These are phyloP conservation scores for Sphenostylis stenocarpa DNA, from an alignment of 306 rosid species.

Conservation along the genomic window DNA sequence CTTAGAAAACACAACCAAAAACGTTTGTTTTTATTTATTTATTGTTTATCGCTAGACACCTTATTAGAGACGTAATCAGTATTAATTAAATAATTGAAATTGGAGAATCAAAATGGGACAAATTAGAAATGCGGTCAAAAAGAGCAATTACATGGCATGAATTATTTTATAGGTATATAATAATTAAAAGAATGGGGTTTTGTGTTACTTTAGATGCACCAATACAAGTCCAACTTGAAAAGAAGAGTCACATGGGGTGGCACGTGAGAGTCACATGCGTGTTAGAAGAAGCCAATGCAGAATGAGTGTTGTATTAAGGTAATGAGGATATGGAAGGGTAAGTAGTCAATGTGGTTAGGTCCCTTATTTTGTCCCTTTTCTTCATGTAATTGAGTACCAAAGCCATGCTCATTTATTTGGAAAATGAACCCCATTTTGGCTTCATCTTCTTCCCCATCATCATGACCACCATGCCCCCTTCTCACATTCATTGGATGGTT, in stretches of 20 bases:
- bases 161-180: not conserved
- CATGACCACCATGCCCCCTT: constrained; percentile 46
- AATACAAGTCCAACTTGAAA: constrained; percentile 17
- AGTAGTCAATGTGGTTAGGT: constrained; percentile 85
- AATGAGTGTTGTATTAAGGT: constrained; percentile 34
- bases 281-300: constrained; percentile 33
- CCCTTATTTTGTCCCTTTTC: constrained; percentile 65
- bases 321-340: constrained; percentile 32
- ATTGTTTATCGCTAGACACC: not conserved
- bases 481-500: constrained; percentile 41
- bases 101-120: not conserved
- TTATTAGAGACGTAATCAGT: constrained; percentile 7
- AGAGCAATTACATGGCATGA: not conserved
- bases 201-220: constrained; percentile 3
- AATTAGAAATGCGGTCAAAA: constrained; percentile 21
- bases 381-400: constrained; percentile 77
- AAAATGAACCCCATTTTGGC: constrained; percentile 79
- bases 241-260: constrained; percentile 30
- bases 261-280: constrained; percentile 43
- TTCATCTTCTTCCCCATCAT: constrained; percentile 59
- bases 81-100: not conserved
- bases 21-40: not conserved
- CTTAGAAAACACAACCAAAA: constrained; percentile 27
- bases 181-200: not conserved
- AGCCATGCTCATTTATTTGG: constrained; percentile 77